These are phyloP conservation scores for Rhodotorula sp. DNA, from an alignment of 1,284 basidiomycete species.

Conservation along the genomic window DNA sequence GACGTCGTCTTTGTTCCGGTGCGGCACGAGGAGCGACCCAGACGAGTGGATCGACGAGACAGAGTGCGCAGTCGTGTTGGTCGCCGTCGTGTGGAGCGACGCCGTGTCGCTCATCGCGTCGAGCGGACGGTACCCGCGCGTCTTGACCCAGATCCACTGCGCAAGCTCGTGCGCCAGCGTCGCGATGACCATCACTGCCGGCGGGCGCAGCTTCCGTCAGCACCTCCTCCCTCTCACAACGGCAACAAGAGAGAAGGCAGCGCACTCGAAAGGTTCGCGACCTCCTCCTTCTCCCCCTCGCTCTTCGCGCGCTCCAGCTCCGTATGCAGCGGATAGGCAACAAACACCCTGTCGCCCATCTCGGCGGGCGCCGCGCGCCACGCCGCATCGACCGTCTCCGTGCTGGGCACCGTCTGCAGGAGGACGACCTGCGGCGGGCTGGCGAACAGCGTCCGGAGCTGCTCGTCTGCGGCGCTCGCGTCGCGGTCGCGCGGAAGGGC, in stretches of 20 bases:
- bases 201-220: background rate
- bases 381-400: slow-evolving; percentile 11
- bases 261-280: slow-evolving; percentile 32
- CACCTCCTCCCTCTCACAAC: background rate
- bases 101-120: slow-evolving; percentile 9
- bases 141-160: slow-evolving; percentile 35
- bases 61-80: slow-evolving; percentile 7
- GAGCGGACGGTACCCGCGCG: slow-evolving; percentile 16
- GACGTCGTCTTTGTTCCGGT: slow-evolving; percentile 24
- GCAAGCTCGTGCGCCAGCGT: slow-evolving; percentile 31
- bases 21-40: slow-evolving; percentile 6
- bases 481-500: background rate
- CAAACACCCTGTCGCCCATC: slow-evolving; percentile 14
- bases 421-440: slow-evolving; percentile 17
- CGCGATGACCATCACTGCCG: slow-evolving; percentile 32
- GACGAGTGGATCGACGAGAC: slow-evolving; percentile 11
- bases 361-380: slow-evolving; percentile 7
- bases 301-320: slow-evolving; percentile 26
- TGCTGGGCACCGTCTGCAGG: slow-evolving; percentile 17
- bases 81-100: slow-evolving; percentile 23
- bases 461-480: slow-evolving; percentile 5
- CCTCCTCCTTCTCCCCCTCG: slow-evolving; percentile 19
- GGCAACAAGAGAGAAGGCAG: background rate
- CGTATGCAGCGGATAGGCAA: slow-evolving; percentile 12
- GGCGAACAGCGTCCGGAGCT: slow-evolving; percentile 11